These are phyloP conservation scores for Cystoisospora suis DNA, from an alignment of 169 alveolate genomes.

Conservation along the genomic window DNA sequence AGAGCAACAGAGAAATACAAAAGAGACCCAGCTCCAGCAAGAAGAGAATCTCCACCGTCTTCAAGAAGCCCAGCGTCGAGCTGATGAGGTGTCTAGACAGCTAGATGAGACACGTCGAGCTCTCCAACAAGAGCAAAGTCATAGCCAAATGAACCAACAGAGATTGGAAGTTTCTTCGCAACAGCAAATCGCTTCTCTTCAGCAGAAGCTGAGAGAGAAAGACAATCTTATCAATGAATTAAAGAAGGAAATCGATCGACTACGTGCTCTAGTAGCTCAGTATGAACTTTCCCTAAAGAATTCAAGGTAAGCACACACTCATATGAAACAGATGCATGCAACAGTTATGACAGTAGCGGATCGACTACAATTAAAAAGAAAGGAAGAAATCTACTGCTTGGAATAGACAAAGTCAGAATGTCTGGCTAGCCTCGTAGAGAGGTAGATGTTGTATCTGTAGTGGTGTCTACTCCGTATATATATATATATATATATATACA, in stretches of 20 bases:
- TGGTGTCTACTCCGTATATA: not conserved
- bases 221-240: not conserved
- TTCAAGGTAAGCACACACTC: too few species aligned
- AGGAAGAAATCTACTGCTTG: too few species aligned
- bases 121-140: not conserved
- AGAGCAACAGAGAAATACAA: not conserved
- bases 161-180: not conserved
- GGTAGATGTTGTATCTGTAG: too few species aligned
- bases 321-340: too few species aligned
- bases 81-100: conserved; percentile 3
- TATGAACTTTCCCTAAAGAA: too few species aligned
- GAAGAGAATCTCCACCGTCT: not conserved
- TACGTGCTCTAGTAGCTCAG: not conserved
- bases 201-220: not conserved
- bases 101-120: not conserved
- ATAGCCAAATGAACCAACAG: not conserved
- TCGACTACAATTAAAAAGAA: too few species aligned
- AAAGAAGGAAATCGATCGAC: conserved; percentile 5
- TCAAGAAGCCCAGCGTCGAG: not conserved
- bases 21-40: not conserved
- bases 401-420: too few species aligned
- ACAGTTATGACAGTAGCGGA: too few species aligned
- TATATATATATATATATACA: not conserved
- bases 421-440: too few species aligned
- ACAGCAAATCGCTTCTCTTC: not conserved